These are phyloP conservation scores for Sequoia sempervirens DNA, from an alignment of 75 land plant genomes.

Conservation along the genomic window DNA sequence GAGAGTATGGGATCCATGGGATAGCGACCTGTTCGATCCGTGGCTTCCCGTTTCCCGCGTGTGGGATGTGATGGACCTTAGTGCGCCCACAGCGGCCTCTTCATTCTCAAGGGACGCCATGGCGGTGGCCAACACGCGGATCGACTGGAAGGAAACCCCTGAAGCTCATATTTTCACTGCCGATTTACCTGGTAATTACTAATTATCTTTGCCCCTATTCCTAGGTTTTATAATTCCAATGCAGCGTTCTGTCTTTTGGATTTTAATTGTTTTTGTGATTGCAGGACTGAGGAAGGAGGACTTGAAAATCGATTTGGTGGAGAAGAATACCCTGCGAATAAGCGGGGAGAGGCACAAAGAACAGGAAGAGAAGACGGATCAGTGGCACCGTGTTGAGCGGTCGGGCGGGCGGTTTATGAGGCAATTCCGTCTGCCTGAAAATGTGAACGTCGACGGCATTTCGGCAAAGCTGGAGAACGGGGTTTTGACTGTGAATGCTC, in stretches of 20 bases:
- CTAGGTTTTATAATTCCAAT: not conserved
- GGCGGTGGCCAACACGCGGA: slow-evolving; percentile 30
- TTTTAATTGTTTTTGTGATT: too few species aligned
- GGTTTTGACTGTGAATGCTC: slow-evolving; percentile 26
- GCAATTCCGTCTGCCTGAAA: slow-evolving; percentile 36
- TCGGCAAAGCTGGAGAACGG: slow-evolving; percentile 26
- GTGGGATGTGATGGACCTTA: not conserved
- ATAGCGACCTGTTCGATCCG: not conserved
- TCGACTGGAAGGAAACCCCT: slow-evolving; percentile 18
- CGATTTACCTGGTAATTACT: slow-evolving; percentile 35
- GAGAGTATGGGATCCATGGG: slow-evolving; percentile 2
- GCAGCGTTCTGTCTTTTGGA: not conserved
- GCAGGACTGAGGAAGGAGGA: slow-evolving; percentile 18
- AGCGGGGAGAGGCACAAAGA: slow-evolving; percentile 32
- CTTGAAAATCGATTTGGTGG: slow-evolving; percentile 33
- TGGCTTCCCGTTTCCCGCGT: not conserved
- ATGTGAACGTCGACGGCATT: slow-evolving; percentile 27
- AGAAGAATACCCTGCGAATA: slow-evolving; percentile 24
- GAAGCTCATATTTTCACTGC: slow-evolving; percentile 40
- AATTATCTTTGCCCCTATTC: not conserved
- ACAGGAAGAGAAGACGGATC: slow-evolving; percentile 15
- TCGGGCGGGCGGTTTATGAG: too few species aligned
- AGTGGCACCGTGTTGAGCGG: too few species aligned
- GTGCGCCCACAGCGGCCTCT: not conserved
- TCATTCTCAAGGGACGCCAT: slow-evolving; percentile 14